phyloP scores from a whole-genome alignment of 257 asterid genomes.

The Leonotis leonurus region DNA sequence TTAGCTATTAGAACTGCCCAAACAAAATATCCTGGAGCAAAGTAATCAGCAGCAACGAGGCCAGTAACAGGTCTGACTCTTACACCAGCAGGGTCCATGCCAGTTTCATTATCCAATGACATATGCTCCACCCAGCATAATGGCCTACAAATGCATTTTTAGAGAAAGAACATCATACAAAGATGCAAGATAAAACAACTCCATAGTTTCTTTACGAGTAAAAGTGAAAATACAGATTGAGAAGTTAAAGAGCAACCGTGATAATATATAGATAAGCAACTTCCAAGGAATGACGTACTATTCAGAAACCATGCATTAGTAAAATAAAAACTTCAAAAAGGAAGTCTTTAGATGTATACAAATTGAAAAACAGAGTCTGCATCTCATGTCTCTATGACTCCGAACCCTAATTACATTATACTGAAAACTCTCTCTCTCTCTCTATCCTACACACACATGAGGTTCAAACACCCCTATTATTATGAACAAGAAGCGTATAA shows the following conservation, averaged over 20 bases:
- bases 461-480: not conserved
- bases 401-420: not conserved
- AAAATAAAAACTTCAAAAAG: not conserved
- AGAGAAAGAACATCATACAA: conserved; percentile 1
- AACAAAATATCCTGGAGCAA: conserved; percentile 92
- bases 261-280: not conserved
- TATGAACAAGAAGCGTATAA: not conserved
- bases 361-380: not conserved
- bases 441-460: not conserved
- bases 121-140: conserved; percentile 95
- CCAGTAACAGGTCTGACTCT: conserved; percentile 89
- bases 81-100: conserved; percentile 80
- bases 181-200: conserved; percentile 1
- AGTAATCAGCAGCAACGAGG: conserved; percentile 97
- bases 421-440: not conserved
- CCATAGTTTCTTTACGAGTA: not conserved
- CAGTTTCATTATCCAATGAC: conserved; percentile 90
- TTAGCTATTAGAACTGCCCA: conserved; percentile 95
- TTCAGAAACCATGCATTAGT: not conserved
- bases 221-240: not conserved
- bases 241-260: not conserved
- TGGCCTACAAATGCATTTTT: conserved; percentile 47
- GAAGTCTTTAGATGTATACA: not conserved
- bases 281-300: not conserved
- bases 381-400: not conserved